A percentile compares a stretch with the other conserved stretches of the same genome.
Evolutionary conservation across 345 rosid species (phyloP).

Genomic region (Populus ilicifolia): DNA sequence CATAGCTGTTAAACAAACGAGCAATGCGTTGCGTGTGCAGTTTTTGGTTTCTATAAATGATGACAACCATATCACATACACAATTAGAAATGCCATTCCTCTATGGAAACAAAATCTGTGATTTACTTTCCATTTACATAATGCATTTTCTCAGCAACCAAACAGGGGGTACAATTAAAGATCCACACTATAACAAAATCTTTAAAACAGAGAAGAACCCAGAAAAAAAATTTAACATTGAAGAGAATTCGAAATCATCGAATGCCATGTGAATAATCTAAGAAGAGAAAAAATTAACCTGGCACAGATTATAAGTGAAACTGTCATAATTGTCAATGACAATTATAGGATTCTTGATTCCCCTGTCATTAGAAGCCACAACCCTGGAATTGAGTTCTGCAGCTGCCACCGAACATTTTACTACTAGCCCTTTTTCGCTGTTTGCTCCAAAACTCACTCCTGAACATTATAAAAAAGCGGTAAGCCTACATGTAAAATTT

Average conservation of each 20-base stretch:
- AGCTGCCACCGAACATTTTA: conserved; percentile 41
- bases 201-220: neutral
- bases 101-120: neutral
- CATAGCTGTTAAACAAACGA: neutral
- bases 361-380: conserved; percentile 22
- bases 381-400: conserved; percentile 34
- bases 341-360: conserved; percentile 50
- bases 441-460: conserved; percentile 40
- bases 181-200: neutral
- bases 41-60: neutral
- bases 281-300: conserved; percentile 43
- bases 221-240: neutral
- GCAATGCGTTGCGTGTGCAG: neutral
- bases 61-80: neutral
- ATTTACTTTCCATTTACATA: neutral
- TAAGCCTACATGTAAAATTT: neutral
- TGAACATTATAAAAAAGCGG: conserved; percentile 13
- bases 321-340: conserved; percentile 95
- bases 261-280: neutral
- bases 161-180: neutral
- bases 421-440: conserved; percentile 31
- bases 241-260: neutral
- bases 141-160: neutral
- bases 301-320: conserved; percentile 93
- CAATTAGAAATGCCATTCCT: neutral